A percentile compares a stretch with the other conserved stretches of the same genome.
Evolutionary conservation across 2,329 filamentous ascomycete genomes (phyloP).

Genomic region (Lasiodiplodia sp.): DNA sequence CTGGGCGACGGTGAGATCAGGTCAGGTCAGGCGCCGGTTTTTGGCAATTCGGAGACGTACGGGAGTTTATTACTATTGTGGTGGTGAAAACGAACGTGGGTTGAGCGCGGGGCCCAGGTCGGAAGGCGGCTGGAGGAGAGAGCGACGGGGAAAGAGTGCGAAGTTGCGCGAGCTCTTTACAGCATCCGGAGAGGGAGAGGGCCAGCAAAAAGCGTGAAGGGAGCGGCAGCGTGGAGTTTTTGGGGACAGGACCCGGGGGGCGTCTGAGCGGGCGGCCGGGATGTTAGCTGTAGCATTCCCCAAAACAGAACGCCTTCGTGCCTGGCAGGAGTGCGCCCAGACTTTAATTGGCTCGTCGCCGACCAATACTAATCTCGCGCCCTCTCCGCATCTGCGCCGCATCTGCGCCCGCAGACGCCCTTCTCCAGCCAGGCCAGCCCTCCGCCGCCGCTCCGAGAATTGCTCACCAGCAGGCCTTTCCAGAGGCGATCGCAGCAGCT

Average conservation of each 20-base stretch:
- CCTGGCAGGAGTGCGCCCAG: slow-evolving; percentile 25
- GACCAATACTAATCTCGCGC: slow-evolving; percentile 26
- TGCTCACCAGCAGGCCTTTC: slow-evolving; percentile 12
- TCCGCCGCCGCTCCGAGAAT: not conserved
- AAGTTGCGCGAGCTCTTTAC: slow-evolving; percentile 17
- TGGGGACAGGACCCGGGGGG: slow-evolving; percentile 16
- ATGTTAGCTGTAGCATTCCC: slow-evolving; percentile 28
- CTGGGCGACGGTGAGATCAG: slow-evolving; percentile 2
- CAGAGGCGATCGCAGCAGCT: slow-evolving; percentile 5
- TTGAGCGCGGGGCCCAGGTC: slow-evolving; percentile 18
- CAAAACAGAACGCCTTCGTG: slow-evolving; percentile 28
- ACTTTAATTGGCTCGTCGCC: slow-evolving; percentile 22
- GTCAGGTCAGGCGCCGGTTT: not conserved
- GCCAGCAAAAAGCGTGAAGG: slow-evolving; percentile 21
- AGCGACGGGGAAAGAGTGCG: slow-evolving; percentile 18
- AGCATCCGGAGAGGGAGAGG: slow-evolving; percentile 7
- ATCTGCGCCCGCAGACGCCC: not conserved
- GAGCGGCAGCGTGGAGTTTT: slow-evolving; percentile 23
- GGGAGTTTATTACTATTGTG: not conserved
- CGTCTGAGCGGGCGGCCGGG: slow-evolving; percentile 16
- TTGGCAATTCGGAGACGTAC: not conserved
- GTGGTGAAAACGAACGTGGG: slow-evolving; percentile 15
- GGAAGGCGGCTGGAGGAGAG: not conserved
- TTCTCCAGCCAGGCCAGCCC: not conserved
- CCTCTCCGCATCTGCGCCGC: slow-evolving; percentile 16